Evolutionary conservation across 2,329 filamentous ascomycete species (phyloP), one percentile per base, ranked within the genome.

Genomic region (Alternaria alternata): DNA sequence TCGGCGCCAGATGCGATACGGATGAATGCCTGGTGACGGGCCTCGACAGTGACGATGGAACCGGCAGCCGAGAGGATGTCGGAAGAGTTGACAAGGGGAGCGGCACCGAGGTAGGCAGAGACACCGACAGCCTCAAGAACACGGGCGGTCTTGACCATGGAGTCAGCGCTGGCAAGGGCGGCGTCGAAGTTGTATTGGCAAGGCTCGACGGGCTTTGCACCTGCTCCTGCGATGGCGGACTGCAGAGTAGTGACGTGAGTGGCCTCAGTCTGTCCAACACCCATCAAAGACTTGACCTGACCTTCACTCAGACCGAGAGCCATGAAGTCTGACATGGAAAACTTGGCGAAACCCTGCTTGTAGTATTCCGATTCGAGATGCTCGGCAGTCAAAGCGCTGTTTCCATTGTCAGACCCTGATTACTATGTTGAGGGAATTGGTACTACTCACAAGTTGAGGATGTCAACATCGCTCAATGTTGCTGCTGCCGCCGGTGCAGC

Each of bases 281-380:
- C 76, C 78, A 87, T 83, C 53, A 92, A 82, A 71, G 90, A 87
- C 51, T 81, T 80, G 66, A 90, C 82, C 65, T 89, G 83, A 18
- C 74, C 72, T 41, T 82, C 78, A 57, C 76, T 82, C 60, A 90
- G 83, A 61, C 89, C 89, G 14, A 89, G 82, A 38, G 87, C 86
- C 24, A 80, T 74, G 79, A 93, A 93, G 71, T 91, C 87, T 30
- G 83, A 76, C 41, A 86, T 83, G 26, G 86, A 83, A 80, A 92
- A 91, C 76, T 87, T 85, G 64, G 83, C 83, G 73, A 93, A 91
- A 38, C 89, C 90, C 73, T 90, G 84, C 68, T 86, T 83, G 83
- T 93, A 93, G 79, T 92, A 93, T 56, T 84, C 82, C 24, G 88
- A 84, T 80, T 93, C 91, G 70, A 93, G 88, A 79, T 90, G 88